Evolutionary conservation across 345 rosid genomes (phyloP).

Genomic region (Stellera chamaejasme): DNA sequence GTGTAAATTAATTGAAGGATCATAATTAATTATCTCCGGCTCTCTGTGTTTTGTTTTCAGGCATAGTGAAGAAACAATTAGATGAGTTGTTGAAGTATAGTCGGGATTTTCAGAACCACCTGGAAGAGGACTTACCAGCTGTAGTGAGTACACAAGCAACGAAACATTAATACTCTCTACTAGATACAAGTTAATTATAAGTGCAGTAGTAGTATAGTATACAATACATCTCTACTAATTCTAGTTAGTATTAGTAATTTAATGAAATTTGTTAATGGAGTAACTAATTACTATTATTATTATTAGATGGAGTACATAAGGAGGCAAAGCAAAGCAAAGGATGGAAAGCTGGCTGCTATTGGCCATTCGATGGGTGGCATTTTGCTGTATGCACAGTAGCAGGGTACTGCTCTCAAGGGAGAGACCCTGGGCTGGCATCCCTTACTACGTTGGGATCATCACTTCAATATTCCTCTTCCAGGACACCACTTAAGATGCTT

Average conservation of each 20-base stretch:
- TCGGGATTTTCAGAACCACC: conserved; percentile 92
- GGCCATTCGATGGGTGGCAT: conserved; percentile 99
- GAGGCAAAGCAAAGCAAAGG: conserved; percentile 46
- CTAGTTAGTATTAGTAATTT: no score
- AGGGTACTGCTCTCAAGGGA: conserved; percentile 48
- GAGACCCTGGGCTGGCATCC: conserved; percentile 55
- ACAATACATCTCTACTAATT: no score
- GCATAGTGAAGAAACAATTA: conserved; percentile 36
- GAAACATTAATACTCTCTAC: no score
- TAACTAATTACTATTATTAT: no score
- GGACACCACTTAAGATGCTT: conserved; percentile 56
- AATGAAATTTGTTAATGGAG: no score
- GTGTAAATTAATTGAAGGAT: conserved; percentile 19
- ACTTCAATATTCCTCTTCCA: conserved; percentile 67
- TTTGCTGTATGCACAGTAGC: conserved; percentile 76
- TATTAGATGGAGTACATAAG: conserved; percentile 78
- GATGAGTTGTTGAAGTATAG: conserved; percentile 52
- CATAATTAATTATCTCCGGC: conserved; percentile 11
- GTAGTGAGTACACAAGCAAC: conserved; percentile 44
- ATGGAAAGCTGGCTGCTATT: conserved; percentile 69
- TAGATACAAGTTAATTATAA: no score
- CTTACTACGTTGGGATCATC: conserved; percentile 67
- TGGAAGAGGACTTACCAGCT: conserved; percentile 81
- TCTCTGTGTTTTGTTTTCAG: conserved; percentile 10
- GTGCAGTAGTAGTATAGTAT: no score